These are phyloP conservation scores for Sedum album DNA, from an alignment of 164 flowering plant genomes.

Conservation along the genomic window DNA sequence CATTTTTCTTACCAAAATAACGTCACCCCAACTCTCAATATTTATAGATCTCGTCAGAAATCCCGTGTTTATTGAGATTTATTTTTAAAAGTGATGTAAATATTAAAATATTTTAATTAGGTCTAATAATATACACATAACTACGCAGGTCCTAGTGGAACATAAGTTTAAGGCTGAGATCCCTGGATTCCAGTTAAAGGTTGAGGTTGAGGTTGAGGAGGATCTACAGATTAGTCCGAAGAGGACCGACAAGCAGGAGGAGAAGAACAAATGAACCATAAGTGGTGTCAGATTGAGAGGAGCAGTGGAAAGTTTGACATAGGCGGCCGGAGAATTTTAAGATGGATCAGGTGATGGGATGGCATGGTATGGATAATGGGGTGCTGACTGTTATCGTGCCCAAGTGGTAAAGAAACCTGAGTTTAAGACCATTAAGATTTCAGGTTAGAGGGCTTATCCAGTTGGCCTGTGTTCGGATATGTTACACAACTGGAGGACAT, in stretches of 20 bases:
- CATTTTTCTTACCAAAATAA: no score
- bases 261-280: conserved; percentile 1
- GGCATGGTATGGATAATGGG: neutral
- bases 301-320: conserved; percentile 1
- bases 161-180: conserved; percentile 4
- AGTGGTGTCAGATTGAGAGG: conserved; percentile 1
- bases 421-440: neutral
- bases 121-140: no score
- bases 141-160: no score
- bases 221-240: neutral
- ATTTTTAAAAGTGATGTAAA: no score
- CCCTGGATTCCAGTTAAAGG: neutral
- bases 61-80: no score
- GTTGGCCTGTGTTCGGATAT: no score
- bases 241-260: conserved; percentile 1
- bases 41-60: no score
- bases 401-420: conserved; percentile 6
- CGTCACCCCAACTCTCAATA: no score
- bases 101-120: no score
- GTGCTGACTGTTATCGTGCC: neutral
- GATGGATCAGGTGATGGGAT: conserved; percentile 5
- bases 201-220: conserved; percentile 3
- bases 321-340: neutral
- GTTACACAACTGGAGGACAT: neutral
- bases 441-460: neutral